Evolutionary conservation across 164 flowering plant species (phyloP).

Genomic region (Hamamelis virginiana): DNA sequence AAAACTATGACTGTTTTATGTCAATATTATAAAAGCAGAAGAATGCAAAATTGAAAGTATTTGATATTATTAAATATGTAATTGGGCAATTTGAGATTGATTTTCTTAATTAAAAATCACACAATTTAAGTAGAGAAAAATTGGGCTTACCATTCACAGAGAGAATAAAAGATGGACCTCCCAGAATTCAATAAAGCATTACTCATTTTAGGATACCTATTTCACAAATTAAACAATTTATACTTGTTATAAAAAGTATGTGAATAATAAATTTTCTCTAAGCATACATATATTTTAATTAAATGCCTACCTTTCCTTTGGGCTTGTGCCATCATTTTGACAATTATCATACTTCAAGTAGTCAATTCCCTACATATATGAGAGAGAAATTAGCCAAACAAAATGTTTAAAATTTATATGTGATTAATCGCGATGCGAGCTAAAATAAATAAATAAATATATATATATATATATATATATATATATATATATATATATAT

Average conservation of each 20-base stretch:
- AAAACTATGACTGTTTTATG: background rate
- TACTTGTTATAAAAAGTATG: too few species aligned
- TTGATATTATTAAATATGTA: background rate
- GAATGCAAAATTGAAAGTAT: too few species aligned
- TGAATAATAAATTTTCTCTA: too few species aligned
- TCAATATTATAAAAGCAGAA: background rate
- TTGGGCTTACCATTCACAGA: constrained; percentile 87
- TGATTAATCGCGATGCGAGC: too few species aligned
- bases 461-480: too few species aligned
- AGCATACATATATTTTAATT: too few species aligned
- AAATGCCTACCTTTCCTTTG: constrained; percentile 32
- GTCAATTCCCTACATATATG: constrained; percentile 42
- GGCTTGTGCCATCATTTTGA: constrained; percentile 32
- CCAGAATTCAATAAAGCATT: constrained; percentile 61
- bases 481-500: too few species aligned
- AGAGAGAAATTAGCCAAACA: background rate
- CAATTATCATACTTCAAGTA: constrained; percentile 67
- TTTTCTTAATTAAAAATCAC: background rate
- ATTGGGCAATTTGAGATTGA: background rate
- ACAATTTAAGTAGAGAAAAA: too few species aligned
- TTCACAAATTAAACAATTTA: too few species aligned
- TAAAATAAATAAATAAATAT: too few species aligned
- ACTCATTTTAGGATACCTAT: constrained; percentile 66
- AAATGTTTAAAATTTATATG: background rate
- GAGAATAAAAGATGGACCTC: constrained; percentile 60